A percentile compares a stretch with the other conserved stretches of the same genome.
phyloP scores from a whole-genome alignment of 352 stramenopile genomes.

The Phytopythium cucurbitacearum region DNA sequence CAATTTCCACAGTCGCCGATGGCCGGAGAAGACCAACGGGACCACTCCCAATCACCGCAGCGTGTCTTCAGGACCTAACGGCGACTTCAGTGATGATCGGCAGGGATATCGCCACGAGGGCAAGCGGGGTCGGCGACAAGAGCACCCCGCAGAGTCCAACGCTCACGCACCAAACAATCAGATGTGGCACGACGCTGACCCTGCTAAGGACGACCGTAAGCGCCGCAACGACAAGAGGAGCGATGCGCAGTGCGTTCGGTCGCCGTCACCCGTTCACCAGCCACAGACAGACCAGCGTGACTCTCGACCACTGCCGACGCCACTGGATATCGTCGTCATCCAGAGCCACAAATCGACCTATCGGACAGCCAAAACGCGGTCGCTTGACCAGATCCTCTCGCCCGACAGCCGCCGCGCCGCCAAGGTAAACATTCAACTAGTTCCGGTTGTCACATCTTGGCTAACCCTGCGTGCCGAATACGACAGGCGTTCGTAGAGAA shows the following conservation, averaged over 20 bases:
- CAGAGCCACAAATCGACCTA: not conserved
- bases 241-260: not conserved
- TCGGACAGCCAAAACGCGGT: not conserved
- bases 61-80: not conserved
- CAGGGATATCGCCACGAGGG: conserved; percentile 1
- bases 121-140: conserved; percentile 1
- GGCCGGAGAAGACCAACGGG: not conserved
- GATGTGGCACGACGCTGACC: not conserved
- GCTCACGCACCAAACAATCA: conserved; percentile 1
- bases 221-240: not conserved
- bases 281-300: not conserved
- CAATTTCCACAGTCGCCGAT: not conserved
- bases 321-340: conserved; percentile 24
- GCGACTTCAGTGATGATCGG: not conserved
- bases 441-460: not conserved
- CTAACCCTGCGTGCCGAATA: not conserved
- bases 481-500: conserved; percentile 64
- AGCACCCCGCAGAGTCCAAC: not conserved
- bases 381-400: conserved; percentile 31
- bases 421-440: conserved; percentile 19
- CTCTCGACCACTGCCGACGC: conserved; percentile 5
- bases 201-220: not conserved
- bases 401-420: conserved; percentile 44
- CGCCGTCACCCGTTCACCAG: not conserved
- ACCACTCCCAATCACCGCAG: not conserved